Evolutionary conservation across 352 stramenopile genomes (phyloP), one percentile per base, ranked within the genome.

Genomic region (Globisporangium lucens): DNA sequence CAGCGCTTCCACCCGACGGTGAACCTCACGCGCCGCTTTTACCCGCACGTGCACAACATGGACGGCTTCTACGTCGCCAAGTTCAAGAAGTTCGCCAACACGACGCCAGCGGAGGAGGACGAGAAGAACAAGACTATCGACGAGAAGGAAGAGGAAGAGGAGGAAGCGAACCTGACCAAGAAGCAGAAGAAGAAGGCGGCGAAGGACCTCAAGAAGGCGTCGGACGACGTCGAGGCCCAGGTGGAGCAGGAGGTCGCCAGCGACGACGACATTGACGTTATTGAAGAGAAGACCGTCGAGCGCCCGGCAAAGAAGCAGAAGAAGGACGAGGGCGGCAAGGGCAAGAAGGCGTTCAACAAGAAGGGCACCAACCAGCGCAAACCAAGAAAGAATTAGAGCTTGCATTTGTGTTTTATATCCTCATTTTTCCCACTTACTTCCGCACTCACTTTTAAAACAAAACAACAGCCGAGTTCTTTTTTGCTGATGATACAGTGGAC

Each of bases 41-140:
- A 99, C 83, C 98, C 98, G 49, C 98, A 99, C 75, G 97, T 97
- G 72, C 98, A 99, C 87, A 99, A 99, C 83, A 99, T 99, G 97
- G 98, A 99, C 80, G 98, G 98, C 46, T 99, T 99, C 80, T 99
- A 98, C 80, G 97, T 99, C 36, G 97, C 96, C 46, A 99, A 99
- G 84, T 97, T 99, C 60, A 97, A 99, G 75, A 99, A 99, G 82
- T 94, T 98, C 53, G 97, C 96, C 55, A 99, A 99, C 68, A 90
- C 78, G 71, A 82, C 85, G 67, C 87, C 89, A 8, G 85, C 78
- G 35, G 82, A 95, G 15, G 87, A 89, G 56, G 80, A 87, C 12
- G 83, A 90, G 56, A 75, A 89, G 56, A 94, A 96, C 57, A 94
- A 96, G 67, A 86, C 77, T 7, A 73, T 78, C n/a, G 79, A 89